Evolutionary conservation across 352 stramenopile genomes (phyloP).

Genomic region (Saprolegnia parasitica): DNA sequence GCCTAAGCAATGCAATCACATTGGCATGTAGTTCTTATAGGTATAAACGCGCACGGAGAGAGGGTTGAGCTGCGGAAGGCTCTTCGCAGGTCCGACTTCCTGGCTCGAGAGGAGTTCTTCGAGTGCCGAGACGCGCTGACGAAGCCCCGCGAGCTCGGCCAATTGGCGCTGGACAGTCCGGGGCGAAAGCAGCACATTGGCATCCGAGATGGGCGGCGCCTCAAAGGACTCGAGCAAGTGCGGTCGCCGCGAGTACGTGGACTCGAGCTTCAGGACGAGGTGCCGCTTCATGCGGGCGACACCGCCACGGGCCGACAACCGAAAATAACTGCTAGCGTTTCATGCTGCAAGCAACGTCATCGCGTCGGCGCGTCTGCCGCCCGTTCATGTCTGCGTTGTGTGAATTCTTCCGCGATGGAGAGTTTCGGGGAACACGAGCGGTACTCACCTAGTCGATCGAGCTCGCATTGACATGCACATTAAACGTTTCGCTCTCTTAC

Average conservation of each 20-base stretch:
- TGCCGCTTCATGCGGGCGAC: conserved; percentile 12
- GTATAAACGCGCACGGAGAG: not conserved
- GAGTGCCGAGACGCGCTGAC: conserved; percentile 7
- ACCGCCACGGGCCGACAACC: not conserved
- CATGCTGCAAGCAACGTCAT: too few relatives aligned
- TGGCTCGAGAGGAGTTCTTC: conserved; percentile 8
- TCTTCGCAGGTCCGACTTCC: not conserved
- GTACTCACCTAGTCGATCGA: too few relatives aligned
- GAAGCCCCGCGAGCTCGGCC: conserved; percentile 12
- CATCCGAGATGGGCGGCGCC: not conserved
- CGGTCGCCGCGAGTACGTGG: conserved; percentile 22
- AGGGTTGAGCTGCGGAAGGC: not conserved
- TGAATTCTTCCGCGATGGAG: too few relatives aligned
- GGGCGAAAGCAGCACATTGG: not conserved
- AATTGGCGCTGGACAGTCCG: not conserved
- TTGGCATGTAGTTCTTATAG: too few relatives aligned
- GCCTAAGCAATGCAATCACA: too few relatives aligned
- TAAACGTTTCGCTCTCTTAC: too few relatives aligned
- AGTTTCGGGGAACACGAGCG: too few relatives aligned
- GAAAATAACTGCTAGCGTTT: not conserved
- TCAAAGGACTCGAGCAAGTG: conserved; percentile 15
- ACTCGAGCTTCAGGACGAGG: conserved; percentile 3
- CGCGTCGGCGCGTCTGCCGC: too few relatives aligned
- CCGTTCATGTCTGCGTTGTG: too few relatives aligned
- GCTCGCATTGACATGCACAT: too few relatives aligned